Evolutionary conservation across 805 yeast species (phyloP), one percentile per base, ranked within the genome.

Genomic region (Nakazawaea populi): DNA sequence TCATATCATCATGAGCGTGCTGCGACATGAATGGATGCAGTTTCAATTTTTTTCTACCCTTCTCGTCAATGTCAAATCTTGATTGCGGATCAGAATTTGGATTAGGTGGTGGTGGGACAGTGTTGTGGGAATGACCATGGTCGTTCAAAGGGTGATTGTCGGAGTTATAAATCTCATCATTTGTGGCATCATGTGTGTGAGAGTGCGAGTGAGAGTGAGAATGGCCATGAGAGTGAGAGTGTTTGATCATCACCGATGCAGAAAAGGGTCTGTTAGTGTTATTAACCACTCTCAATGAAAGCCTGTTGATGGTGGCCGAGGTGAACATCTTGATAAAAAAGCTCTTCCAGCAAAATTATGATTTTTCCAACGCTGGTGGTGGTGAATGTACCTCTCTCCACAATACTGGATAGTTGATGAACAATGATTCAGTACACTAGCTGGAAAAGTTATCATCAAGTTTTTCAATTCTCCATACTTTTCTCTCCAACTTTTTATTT

Each of bases 181-280:
- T 10, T 10, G 9, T n/a, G 9, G 42, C 37, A 24, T 41, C 48
- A 43, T 48, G 49, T 6, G 53, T 24, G 41, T 60, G 62, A 10
- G 61, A 51, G 45, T 69, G 74, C 5, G 66, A 53, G 44, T 69
- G 72, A 5, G 59, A 48, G 44, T 56, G 60, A 10, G 54, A 42
- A 38, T 47, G 44, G 35, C 52, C 53, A 41, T 54, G 57, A 28
- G 58, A 59, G 43, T 58, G 61, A 4, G 57, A 52, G 10, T 45
- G 40, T 4, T 38, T 35, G 24, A n/a, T 11, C 29, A 32, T 28
- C 41, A 34, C 9, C 14, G 29, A 27, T 18, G 29, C 31, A 40
- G 45, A 30, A 12, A 46, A 44, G 10, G 39, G 42, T 48, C 45
- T 44, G 40, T n/a, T 34, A 34, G 3, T 34, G 12, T 34, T 11